Percentiles rank a stretch among this genome's conserved stretches.
These are phyloP conservation scores for Ogataea naganishii DNA, from an alignment of 805 yeast species.

Conservation along the genomic window DNA sequence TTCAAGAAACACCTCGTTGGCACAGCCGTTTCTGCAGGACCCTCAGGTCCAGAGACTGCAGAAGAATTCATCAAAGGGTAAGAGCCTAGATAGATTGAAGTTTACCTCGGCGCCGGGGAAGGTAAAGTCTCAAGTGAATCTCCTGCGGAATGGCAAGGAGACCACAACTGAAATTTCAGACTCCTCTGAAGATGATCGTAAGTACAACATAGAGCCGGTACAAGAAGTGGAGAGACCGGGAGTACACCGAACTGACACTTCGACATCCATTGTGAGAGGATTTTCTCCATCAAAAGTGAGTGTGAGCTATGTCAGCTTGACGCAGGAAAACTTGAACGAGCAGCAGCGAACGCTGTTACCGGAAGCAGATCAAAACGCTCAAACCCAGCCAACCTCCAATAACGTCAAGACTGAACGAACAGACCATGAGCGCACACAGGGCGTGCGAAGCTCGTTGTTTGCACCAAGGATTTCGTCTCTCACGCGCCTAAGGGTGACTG, in stretches of 20 bases:
- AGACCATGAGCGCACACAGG: not conserved
- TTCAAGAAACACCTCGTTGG: slow-evolving; percentile 9
- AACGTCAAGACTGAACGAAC: slow-evolving; percentile 1
- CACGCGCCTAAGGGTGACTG: slow-evolving; percentile 2
- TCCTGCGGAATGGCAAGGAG: slow-evolving; percentile 14
- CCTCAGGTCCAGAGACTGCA: not conserved
- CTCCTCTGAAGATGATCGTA: slow-evolving; percentile 9
- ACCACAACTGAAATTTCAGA: slow-evolving; percentile 19
- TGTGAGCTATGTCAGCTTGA: slow-evolving; percentile 4
- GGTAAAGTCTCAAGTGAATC: slow-evolving; percentile 9
- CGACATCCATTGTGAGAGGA: slow-evolving; percentile 10
- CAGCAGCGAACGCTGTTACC: not conserved
- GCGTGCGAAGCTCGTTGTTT: not conserved
- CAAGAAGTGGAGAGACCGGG: not conserved
- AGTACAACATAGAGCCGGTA: not conserved
- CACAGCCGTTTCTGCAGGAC: slow-evolving; percentile 6
- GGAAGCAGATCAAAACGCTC: not conserved
- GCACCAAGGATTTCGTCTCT: not conserved
- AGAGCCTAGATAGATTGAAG: not conserved
- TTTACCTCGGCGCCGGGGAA: not conserved
- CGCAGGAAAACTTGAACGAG: slow-evolving; percentile 7
- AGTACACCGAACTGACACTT: slow-evolving; percentile 1
- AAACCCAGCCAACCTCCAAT: not conserved
- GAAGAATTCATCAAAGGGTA: not conserved
- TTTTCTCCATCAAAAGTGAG: slow-evolving; percentile 8